phyloP scores from a whole-genome alignment of 2,329 filamentous ascomycete species.

The Erysiphe neolycopersici region DNA sequence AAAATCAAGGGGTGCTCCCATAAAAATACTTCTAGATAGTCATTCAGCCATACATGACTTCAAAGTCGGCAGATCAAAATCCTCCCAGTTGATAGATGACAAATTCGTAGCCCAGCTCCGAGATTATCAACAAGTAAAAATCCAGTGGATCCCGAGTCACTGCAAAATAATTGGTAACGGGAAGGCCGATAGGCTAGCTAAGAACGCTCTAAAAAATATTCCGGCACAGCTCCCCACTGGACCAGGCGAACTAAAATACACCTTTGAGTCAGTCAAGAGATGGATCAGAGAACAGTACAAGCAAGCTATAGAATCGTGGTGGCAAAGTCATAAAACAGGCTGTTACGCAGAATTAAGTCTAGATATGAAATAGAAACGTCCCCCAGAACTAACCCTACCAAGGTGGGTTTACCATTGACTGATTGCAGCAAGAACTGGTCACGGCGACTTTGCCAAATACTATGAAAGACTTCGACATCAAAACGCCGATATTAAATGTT shows the following conservation, averaged over 20 bases:
- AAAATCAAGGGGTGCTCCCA: not conserved
- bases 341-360: not conserved
- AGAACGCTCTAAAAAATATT: not conserved
- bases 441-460: too few species aligned
- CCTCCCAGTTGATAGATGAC: not conserved
- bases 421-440: not conserved
- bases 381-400: constrained; percentile 20
- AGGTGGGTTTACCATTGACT: constrained; percentile 14
- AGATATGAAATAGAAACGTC: constrained; percentile 12
- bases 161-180: not conserved
- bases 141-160: not conserved
- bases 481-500: not conserved
- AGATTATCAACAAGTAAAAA: not conserved
- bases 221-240: not conserved
- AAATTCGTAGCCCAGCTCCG: not conserved
- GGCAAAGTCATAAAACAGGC: not conserved
- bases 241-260: not conserved
- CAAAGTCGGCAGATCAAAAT: not conserved
- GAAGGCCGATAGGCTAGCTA: not conserved
- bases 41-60: not conserved
- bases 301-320: not conserved
- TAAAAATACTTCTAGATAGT: not conserved
- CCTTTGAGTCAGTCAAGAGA: not conserved
- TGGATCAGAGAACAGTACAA: not conserved
- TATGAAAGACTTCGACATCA: not conserved